Evolutionary conservation across 371 early-diverging fungal species (phyloP), one percentile per base, ranked within the genome.

Genomic region (Mucor velutinosus): DNA sequence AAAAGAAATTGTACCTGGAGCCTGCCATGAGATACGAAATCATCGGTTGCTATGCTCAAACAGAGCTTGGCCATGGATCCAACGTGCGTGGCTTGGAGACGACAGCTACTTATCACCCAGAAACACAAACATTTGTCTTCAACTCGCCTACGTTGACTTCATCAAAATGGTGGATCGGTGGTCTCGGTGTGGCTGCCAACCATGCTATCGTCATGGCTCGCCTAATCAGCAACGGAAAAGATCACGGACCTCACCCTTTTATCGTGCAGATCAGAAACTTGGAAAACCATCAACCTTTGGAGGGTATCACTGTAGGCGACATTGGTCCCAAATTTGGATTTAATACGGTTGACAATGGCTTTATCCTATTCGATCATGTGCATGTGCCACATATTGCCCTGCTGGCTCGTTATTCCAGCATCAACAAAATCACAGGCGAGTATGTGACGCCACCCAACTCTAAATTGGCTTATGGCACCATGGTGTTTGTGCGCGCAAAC

Each of bases 141-240:
- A 88, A 94, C 71, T 88, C 91, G n/a, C 93, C 95, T 41, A 87
- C 83, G 3, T 70, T 94, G 29, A 87, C 91, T 1, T 65, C 93
- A 10, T 84, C 92, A 39, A 93, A 91, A 75, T 95, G 94, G 94
- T 95, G 96, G 96, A 94, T 94, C 70, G 96, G 96, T 69, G 95
- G 95, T 37, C 81, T 92, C 0, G 94, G 93, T 29, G 89, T 89
- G 64, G 87, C 90, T 25, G 92, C 92, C 1, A 95, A 90, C 7
- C 93, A 94, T 70, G 89, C 90, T 30, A 83, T 90, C 67, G 92
- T 95, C 32, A 91, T 90, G 89, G 92, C 94, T 11, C 86, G 89
- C 58, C 75, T 95, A 33, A 81, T 91, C 17, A 84, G 89, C 58
- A 74, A 84, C 37, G 92, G 91, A 47, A 90, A 90, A 69, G 78